phyloP scores from a whole-genome alignment of 1,284 basidiomycete genomes.

The Boletus mariae region DNA sequence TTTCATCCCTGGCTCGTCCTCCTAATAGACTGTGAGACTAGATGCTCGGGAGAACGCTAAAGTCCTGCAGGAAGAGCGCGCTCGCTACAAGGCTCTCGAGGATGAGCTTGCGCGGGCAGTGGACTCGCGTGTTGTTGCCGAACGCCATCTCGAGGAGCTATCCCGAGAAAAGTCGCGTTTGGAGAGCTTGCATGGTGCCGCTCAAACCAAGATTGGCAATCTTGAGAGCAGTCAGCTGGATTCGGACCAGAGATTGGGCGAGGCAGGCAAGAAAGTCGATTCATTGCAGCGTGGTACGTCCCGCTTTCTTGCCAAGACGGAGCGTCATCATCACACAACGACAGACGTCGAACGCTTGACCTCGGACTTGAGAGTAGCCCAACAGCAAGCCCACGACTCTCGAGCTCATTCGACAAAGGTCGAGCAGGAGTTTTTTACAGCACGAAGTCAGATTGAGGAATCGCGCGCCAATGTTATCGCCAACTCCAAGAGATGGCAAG shows the following conservation, averaged over 20 bases:
- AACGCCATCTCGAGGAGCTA: slow-evolving; percentile 17
- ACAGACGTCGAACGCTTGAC: slow-evolving; percentile 20
- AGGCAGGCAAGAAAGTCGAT: slow-evolving; percentile 7
- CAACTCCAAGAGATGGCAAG: slow-evolving; percentile 23
- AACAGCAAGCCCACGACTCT: slow-evolving; percentile 10
- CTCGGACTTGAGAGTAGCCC: slow-evolving; percentile 16
- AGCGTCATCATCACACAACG: slow-evolving; percentile 4
- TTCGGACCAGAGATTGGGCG: slow-evolving; percentile 11
- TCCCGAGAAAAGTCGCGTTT: slow-evolving; percentile 29
- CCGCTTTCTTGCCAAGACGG: neutral
- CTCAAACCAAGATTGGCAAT: slow-evolving; percentile 15
- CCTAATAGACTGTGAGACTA: slow-evolving; percentile 5
- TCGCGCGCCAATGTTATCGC: slow-evolving; percentile 13
- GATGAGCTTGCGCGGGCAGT: slow-evolving; percentile 17
- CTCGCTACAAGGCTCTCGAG: slow-evolving; percentile 17
- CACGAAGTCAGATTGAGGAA: slow-evolving; percentile 20
- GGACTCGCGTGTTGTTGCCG: slow-evolving; percentile 6
- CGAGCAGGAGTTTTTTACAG: slow-evolving; percentile 22
- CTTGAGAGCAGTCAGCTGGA: slow-evolving; percentile 14
- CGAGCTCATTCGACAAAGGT: slow-evolving; percentile 12
- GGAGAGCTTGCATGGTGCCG: slow-evolving; percentile 25
- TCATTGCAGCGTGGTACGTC: slow-evolving; percentile 22
- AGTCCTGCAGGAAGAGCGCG: slow-evolving; percentile 18
- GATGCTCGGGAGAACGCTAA: slow-evolving; percentile 10
- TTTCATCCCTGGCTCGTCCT: neutral